Base-by-base conservation (phyloP, 2,329 filamentous ascomycete species). In the Venturia aucupariae region DNA sequence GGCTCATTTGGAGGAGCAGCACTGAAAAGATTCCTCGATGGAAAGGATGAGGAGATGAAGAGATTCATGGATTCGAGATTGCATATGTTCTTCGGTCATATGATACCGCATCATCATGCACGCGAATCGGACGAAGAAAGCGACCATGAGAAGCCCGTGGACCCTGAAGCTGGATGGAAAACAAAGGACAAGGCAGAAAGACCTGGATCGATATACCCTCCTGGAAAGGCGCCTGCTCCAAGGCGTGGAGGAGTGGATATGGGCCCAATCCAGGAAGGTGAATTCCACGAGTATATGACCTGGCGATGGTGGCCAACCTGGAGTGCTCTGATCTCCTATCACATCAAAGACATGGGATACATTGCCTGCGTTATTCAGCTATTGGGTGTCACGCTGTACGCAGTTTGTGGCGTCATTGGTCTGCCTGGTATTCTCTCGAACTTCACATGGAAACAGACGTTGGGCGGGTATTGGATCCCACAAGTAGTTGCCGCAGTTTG, bases 301-400 rank as follows among this genome's bases (percentile, higher is more conserved):
- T 72, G 71, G 71, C 64, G 68, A 32, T 73, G 70, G 71, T 70
- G 67, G 66, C 71, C 71, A 11, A 69, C 68, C 17, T 71, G 71
- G 70, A 59, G 69, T 15, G 68, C 68, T 7, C 65, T 73, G 17
- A 59, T 67, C 8, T 68, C 66, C 2, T 67, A 72, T 44, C 70
- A 73, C 35, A 64, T 69, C 60, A 68, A 69, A 64, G 70, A 72
- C 17, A 71, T 73, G 24, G 71, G 71, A n/a, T 73, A 68, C 57
- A 61, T 71, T 1, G 71, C 70, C 3, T 71, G 68, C 46, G 57
- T 68, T 2, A 69, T 72, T 30, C 71, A 72, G 60, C 66, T 71
- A n/a, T 66, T 73, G 15, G 71, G 71, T 24, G 69, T 68, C 4
- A 71, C 70, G 0, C 44, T 73, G 4, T 72, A 69, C 63, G 66